phyloP scores from a whole-genome alignment of 805 yeast genomes.

The Ogataea methylovora region DNA sequence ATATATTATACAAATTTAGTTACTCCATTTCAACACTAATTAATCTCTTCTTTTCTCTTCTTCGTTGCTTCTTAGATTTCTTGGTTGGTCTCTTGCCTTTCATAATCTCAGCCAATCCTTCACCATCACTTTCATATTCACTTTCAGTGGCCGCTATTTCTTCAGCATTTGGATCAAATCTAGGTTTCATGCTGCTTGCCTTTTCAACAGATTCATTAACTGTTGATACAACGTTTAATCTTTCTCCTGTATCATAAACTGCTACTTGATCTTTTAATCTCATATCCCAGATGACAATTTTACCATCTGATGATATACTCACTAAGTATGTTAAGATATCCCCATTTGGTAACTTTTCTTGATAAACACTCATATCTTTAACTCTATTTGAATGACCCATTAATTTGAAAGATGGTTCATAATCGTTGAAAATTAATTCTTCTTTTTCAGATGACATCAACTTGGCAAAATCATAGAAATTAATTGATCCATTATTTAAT shows the following conservation, averaged over 20 bases:
- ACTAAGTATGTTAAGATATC: slow-evolving; percentile 40
- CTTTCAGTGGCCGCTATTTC: slow-evolving; percentile 46
- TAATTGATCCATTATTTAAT: slow-evolving; percentile 62
- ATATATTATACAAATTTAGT: neutral
- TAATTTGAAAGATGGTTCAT: slow-evolving; percentile 48
- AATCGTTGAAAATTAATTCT: slow-evolving; percentile 16
- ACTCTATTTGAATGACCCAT: slow-evolving; percentile 83
- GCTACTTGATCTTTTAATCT: slow-evolving; percentile 70
- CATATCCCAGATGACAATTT: slow-evolving; percentile 85
- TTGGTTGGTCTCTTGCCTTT: slow-evolving; percentile 33
- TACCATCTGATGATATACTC: slow-evolving; percentile 90
- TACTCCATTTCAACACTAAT: slow-evolving; percentile 49
- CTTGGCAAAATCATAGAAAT: slow-evolving; percentile 40
- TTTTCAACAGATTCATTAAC: slow-evolving; percentile 76
- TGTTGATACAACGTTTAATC: slow-evolving; percentile 78
- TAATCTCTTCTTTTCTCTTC: slow-evolving; percentile 32
- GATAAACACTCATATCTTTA: slow-evolving; percentile 61
- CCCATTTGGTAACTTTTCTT: slow-evolving; percentile 11
- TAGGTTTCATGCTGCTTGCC: slow-evolving; percentile 52
- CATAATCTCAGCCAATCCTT: slow-evolving; percentile 53
- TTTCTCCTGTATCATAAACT: slow-evolving; percentile 83
- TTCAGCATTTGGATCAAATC: slow-evolving; percentile 28
- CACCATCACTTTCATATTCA: slow-evolving; percentile 72
- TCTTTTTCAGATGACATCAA: slow-evolving; percentile 26
- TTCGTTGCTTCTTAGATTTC: slow-evolving; percentile 32